Evolutionary conservation across 75 land plant species (phyloP).

Genomic region (Cupressus sempervirens): DNA sequence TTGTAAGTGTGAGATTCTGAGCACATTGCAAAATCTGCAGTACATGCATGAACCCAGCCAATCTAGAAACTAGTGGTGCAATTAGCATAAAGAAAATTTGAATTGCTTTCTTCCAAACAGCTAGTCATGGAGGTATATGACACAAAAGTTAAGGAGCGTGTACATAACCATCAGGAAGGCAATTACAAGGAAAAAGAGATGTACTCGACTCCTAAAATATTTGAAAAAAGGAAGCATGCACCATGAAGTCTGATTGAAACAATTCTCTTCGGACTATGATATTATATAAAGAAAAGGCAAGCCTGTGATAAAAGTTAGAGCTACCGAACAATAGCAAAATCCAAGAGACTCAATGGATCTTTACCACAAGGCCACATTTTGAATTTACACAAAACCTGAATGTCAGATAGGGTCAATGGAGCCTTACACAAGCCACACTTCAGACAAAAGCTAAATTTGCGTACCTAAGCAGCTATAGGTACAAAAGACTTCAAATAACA

Average conservation of each 20-base stretch:
- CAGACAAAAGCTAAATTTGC: background rate
- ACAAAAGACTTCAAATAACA: no score
- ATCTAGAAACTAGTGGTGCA: background rate
- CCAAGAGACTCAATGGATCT: background rate
- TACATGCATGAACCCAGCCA: background rate
- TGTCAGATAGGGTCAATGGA: background rate
- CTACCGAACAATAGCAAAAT: background rate
- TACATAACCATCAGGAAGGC: background rate
- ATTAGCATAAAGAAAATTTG: background rate
- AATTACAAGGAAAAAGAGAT: background rate
- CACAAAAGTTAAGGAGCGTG: background rate
- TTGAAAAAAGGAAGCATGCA: background rate
- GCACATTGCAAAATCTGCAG: background rate
- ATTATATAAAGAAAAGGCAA: background rate
- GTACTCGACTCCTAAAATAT: background rate
- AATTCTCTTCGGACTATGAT: background rate
- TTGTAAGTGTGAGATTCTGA: background rate
- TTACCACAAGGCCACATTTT: background rate
- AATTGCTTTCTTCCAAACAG: background rate
- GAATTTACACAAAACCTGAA: background rate
- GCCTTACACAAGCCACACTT: background rate
- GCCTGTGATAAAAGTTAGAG: background rate
- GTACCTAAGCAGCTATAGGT: background rate
- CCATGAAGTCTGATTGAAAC: background rate
- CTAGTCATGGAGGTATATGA: background rate